Conservation (phyloP, 1,139 yeast species). For the Trichomonascaceae sp. region DNA sequence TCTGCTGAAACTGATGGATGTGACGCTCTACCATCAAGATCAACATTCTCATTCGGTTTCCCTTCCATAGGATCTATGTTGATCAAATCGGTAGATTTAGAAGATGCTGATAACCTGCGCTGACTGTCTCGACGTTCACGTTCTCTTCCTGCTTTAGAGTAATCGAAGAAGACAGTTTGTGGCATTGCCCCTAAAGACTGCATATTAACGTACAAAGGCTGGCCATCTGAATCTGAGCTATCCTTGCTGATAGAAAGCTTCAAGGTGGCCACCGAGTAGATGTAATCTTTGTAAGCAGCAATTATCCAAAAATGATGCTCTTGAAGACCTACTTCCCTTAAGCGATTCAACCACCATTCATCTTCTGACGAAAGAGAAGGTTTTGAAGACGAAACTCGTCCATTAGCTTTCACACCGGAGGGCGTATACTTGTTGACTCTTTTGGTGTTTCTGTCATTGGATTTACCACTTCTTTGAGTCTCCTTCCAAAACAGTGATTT, state of each 20-base stretch:
- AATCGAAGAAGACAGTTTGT: constrained; percentile 48
- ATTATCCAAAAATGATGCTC: constrained; percentile 81
- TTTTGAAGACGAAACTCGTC: neutral
- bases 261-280: constrained; percentile 50
- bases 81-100: neutral
- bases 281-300: constrained; percentile 50
- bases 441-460: neutral
- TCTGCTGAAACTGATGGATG: constrained; percentile 13
- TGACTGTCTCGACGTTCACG: neutral
- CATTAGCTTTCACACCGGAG: neutral
- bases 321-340: constrained; percentile 63
- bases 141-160: neutral
- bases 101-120: neutral
- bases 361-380: constrained; percentile 45
- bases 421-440: constrained; percentile 30
- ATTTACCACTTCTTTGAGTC: constrained; percentile 25
- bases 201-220: constrained; percentile 19
- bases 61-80: neutral
- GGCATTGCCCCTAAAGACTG: constrained; percentile 44
- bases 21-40: neutral
- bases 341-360: constrained; percentile 62
- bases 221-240: neutral
- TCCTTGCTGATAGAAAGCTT: constrained; percentile 9
- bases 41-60: neutral
- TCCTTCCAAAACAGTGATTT: constrained; percentile 77